Conservation (phyloP, 495 filamentous ascomycete genomes). For the Symbiotaphrina buchneri region DNA sequence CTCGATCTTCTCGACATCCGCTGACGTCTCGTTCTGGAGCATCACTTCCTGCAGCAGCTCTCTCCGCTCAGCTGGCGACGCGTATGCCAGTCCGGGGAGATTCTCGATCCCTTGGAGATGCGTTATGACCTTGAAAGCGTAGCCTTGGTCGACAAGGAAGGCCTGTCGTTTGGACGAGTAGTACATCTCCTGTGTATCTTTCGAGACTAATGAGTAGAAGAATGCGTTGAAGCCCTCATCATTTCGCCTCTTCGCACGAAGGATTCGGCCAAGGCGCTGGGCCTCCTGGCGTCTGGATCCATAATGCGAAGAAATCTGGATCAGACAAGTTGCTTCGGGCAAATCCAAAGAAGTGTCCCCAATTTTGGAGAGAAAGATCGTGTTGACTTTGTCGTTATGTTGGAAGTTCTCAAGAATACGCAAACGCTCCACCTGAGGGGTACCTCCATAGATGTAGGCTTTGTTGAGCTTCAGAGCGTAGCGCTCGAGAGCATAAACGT, state of each 20-base stretch:
- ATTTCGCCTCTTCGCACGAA: constrained; percentile 86
- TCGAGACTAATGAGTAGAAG: constrained; percentile 93
- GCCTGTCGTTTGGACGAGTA: constrained; percentile 95
- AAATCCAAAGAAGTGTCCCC: constrained; percentile 94
- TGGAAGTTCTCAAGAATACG: constrained; percentile 91
- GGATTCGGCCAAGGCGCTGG: constrained; percentile 82
- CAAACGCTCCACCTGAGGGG: constrained; percentile 66
- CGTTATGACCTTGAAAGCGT: constrained; percentile 98
- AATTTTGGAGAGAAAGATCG: constrained; percentile 94
- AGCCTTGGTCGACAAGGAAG: constrained; percentile 95
- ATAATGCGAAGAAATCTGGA: constrained; percentile 97
- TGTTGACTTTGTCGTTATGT: constrained; percentile 80
- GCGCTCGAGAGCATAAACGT: constrained; percentile 76
- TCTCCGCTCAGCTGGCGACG: constrained; percentile 57
- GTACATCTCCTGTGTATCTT: constrained; percentile 95
- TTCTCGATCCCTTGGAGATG: constrained; percentile 81
- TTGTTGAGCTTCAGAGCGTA: constrained; percentile 75
- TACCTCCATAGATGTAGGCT: constrained; percentile 85
- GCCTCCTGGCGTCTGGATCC: constrained; percentile 95
- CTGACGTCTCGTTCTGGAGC: constrained; percentile 63
- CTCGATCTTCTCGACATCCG: constrained; percentile 51
- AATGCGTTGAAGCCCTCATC: constrained; percentile 99
- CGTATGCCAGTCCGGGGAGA: constrained; percentile 58
- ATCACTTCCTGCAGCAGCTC: constrained; percentile 86
- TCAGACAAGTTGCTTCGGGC: constrained; percentile 90